Evolutionary conservation across 345 rosid species (phyloP), one percentile per base, ranked within the genome.

Genomic region (Cardamine occulta): DNA sequence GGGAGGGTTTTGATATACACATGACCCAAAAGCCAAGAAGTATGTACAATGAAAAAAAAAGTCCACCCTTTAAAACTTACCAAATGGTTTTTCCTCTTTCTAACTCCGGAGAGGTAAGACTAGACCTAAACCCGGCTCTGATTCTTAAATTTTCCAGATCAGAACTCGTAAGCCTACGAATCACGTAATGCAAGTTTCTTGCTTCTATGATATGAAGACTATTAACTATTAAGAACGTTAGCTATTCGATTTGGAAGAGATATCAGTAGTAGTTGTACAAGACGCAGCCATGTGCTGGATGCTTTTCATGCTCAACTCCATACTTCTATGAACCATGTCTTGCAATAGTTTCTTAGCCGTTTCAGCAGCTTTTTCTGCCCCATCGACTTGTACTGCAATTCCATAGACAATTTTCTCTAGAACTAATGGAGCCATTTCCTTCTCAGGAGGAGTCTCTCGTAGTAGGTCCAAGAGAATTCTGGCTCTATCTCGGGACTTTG

Each of bases 291-390:
- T 68, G n/a, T 59, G 82, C 66, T 84, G 83, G 66, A 85, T 76
- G 61, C 76, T 72, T 60, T 74, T 83, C 84, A 84, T 78, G 84
- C 84, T 86, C 47, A 84, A 82, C 78, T 87, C 89, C 83, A 85
- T 89, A 39, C 91, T 88, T 82, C 88, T 86, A 70, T 85, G 88
- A 69, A 86, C 92, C 90, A 89, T 86, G 75, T 88, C 91, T 65
- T 85, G 86, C 17, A 89, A 76, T 58, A 88, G 79, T 62, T 76
- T 85, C 87, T 88, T 86, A 48, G 96, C 91, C 9, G 88, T 89
- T 81, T 85, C 92, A 7, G 88, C 86, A 6, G 96, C 84, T 78
- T 84, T 88, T 57, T 85, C 92, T 6, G 87, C 83, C 58, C 87
- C 90, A 26, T 89, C 89, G 0, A 85, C 89, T 26, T 83, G 60